phyloP scores from a whole-genome alignment of 202 grass and related monocot genomes.

The Sporobolus alterniflorus region DNA sequence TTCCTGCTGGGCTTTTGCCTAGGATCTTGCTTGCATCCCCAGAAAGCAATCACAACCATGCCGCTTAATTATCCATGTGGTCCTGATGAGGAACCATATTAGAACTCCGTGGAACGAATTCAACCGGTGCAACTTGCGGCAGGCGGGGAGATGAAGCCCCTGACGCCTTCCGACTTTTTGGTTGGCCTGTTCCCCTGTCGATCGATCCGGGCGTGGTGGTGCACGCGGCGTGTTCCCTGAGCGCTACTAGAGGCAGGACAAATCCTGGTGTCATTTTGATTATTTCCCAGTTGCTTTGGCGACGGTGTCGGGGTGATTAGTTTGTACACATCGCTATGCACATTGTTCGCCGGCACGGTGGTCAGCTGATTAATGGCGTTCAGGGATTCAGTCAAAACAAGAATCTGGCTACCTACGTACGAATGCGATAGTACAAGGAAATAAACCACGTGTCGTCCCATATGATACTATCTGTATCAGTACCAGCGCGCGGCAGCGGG shows the following conservation, averaged over 20 bases:
- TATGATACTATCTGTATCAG: background rate
- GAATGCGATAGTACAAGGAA: background rate
- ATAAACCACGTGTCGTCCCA: background rate
- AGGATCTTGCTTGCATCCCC: constrained; percentile 34
- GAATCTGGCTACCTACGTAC: background rate
- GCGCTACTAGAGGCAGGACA: constrained; percentile 37
- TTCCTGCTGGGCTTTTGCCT: constrained; percentile 26
- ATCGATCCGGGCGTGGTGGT: background rate
- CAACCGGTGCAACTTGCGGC: background rate
- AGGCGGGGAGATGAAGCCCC: constrained; percentile 20
- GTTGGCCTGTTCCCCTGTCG: constrained; percentile 25
- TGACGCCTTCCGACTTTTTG: constrained; percentile 35
- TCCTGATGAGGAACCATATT: constrained; percentile 18
- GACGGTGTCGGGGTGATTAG: background rate
- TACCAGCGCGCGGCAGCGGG: background rate
- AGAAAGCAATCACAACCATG: constrained; percentile 6
- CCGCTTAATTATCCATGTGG: constrained; percentile 40
- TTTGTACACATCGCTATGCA: background rate
- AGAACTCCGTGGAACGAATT: background rate
- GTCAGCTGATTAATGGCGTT: constrained; percentile 7
- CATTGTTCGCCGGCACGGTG: constrained; percentile 12
- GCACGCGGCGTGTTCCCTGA: constrained; percentile 38
- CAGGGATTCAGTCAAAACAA: no score
- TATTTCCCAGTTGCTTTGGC: constrained; percentile 15
- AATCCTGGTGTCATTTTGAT: constrained; percentile 46